These are phyloP conservation scores for Fraxinus angustifolia DNA, from an alignment of 305 asterid species.

Conservation along the genomic window DNA sequence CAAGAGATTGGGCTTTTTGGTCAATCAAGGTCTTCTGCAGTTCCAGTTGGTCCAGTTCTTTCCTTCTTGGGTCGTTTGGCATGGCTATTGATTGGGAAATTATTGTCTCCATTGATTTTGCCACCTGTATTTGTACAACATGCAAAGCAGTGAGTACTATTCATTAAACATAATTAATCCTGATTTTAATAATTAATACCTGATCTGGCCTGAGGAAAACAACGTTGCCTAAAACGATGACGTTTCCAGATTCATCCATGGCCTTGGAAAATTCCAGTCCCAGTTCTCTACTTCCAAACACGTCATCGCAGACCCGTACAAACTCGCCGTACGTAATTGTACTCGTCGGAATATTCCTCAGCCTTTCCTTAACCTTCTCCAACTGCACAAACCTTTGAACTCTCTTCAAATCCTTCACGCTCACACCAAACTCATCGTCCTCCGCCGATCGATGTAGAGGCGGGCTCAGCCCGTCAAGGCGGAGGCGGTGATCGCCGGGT, in stretches of 20 bases:
- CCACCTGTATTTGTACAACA: conserved; percentile 41
- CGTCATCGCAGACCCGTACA: conserved; percentile 46
- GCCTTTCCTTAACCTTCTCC: conserved; percentile 40
- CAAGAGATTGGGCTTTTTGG: conserved; percentile 51
- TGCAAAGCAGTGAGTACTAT: too few species aligned
- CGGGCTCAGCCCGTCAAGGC: conserved; percentile 32
- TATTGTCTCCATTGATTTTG: conserved; percentile 62
- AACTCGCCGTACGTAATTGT: conserved; percentile 55
- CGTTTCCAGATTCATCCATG: conserved; percentile 71
- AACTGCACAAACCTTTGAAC: conserved; percentile 51
- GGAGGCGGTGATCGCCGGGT: conserved; percentile 33
- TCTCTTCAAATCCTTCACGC: conserved; percentile 49
- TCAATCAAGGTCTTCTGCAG: conserved; percentile 54
- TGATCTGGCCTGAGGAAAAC: conserved; percentile 79
- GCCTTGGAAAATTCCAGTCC: conserved; percentile 60
- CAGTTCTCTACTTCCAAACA: conserved; percentile 35
- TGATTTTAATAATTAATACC: conserved; percentile 33
- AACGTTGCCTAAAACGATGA: conserved; percentile 69
- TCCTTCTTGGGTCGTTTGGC: conserved; percentile 73
- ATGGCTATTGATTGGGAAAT: conserved; percentile 46
- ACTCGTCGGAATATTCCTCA: conserved; percentile 52
- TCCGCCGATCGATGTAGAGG: conserved; percentile 12
- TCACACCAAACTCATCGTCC: conserved; percentile 26
- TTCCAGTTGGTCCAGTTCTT: conserved; percentile 52
- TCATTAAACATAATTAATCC: too few species aligned